Evolutionary conservation across 2,329 filamentous ascomycete species (phyloP).

Genomic region (Microcera coccophila): DNA sequence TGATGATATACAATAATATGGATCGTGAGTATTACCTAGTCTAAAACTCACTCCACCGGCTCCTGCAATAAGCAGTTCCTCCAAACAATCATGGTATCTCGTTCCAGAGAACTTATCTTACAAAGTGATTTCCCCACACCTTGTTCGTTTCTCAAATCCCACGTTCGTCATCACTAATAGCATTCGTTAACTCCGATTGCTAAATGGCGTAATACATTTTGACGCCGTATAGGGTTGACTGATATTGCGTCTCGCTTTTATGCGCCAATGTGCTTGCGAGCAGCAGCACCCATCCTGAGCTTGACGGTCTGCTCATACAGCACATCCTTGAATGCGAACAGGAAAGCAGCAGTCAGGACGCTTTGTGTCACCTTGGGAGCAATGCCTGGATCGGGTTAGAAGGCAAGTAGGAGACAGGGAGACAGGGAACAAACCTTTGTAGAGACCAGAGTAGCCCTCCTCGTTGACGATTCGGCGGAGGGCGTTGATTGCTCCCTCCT

Average conservation of each 20-base stretch:
- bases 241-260: too few species aligned
- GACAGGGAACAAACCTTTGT: slow-evolving; percentile 67
- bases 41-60: not conserved
- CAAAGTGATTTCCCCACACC: not conserved
- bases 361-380: slow-evolving; percentile 96
- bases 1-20: too few species aligned
- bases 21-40: not conserved
- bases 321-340: slow-evolving; percentile 97
- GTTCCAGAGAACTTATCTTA: not conserved
- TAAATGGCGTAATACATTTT: too few species aligned
- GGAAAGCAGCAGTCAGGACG: slow-evolving; percentile 89
- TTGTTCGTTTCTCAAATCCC: too few species aligned
- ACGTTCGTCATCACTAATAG: too few species aligned
- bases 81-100: not conserved
- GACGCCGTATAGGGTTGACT: too few species aligned
- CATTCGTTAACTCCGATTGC: too few species aligned
- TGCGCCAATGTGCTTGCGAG: slow-evolving; percentile 37
- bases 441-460: slow-evolving; percentile 88
- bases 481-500: slow-evolving; percentile 74
- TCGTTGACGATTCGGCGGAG: slow-evolving; percentile 77
- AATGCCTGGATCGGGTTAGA: slow-evolving; percentile 60
- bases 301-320: slow-evolving; percentile 79
- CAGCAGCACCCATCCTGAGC: slow-evolving; percentile 49
- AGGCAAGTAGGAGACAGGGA: not conserved
- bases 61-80: not conserved